A percentile compares a stretch with the other conserved stretches of the same genome.
Conservation (phyloP, 805 yeast species). For the Metschnikowia gruessii region DNA sequence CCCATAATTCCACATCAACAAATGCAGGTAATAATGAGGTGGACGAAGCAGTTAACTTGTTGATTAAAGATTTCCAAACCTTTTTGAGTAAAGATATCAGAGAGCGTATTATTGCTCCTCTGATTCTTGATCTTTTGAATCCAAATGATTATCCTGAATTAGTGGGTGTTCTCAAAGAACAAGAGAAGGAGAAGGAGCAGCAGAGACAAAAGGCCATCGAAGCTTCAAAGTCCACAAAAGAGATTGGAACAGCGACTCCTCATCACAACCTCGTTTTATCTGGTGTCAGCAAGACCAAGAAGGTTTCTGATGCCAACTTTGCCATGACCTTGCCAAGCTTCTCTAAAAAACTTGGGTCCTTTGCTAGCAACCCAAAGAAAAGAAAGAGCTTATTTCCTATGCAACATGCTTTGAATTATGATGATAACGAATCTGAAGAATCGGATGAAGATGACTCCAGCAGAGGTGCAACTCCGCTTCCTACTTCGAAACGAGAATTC, state of each 20-base stretch:
- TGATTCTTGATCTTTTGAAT: slow-evolving; percentile 57
- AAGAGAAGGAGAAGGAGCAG: slow-evolving; percentile 21
- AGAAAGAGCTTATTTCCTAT: slow-evolving; percentile 41
- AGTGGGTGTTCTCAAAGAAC: slow-evolving; percentile 34
- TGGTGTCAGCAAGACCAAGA: slow-evolving; percentile 1
- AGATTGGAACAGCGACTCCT: background rate
- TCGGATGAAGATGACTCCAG: slow-evolving; percentile 36
- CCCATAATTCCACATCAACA: slow-evolving; percentile 7
- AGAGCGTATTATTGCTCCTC: slow-evolving; percentile 69
- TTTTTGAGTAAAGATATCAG: slow-evolving; percentile 68
- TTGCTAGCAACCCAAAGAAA: slow-evolving; percentile 28
- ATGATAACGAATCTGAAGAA: slow-evolving; percentile 35
- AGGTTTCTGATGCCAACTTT: slow-evolving; percentile 4
- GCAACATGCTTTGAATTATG: slow-evolving; percentile 53
- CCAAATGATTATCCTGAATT: slow-evolving; percentile 57
- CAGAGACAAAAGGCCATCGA: slow-evolving; percentile 7
- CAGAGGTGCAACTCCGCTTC: slow-evolving; percentile 36
- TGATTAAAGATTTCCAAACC: slow-evolving; percentile 61
- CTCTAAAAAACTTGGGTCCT: slow-evolving; percentile 28
- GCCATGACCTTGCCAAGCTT: slow-evolving; percentile 33
- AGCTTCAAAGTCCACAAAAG: slow-evolving; percentile 2
- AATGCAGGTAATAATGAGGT: slow-evolving; percentile 35
- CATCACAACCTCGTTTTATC: slow-evolving; percentile 1
- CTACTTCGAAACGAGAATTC: slow-evolving; percentile 29
- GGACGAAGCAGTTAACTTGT: slow-evolving; percentile 55